These are phyloP conservation scores for Xylaria acuta DNA, from an alignment of 495 filamentous ascomycete genomes.

Conservation along the genomic window DNA sequence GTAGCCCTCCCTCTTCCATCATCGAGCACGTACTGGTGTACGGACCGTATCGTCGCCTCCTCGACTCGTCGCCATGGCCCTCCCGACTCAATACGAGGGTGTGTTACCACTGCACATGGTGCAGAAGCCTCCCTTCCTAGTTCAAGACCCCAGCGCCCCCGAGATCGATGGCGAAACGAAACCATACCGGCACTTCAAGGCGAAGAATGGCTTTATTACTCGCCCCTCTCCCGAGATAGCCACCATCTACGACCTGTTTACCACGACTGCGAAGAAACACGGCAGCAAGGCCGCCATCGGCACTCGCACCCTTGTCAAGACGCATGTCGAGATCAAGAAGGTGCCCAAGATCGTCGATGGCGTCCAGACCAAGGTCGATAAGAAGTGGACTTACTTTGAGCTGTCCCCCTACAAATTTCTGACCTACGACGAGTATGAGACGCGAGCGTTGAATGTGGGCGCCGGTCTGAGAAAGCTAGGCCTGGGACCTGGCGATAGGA, in stretches of 20 bases:
- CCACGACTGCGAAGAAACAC: slow-evolving; percentile 57
- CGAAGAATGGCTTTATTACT: slow-evolving; percentile 57
- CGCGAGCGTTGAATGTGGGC: slow-evolving; percentile 57
- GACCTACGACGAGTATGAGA: slow-evolving; percentile 68
- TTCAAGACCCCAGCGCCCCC: slow-evolving; percentile 57
- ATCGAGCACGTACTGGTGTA: neutral
- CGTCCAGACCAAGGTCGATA: slow-evolving; percentile 64
- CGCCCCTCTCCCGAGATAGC: slow-evolving; percentile 58
- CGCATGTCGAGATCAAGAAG: slow-evolving; percentile 68
- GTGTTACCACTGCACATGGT: slow-evolving; percentile 51
- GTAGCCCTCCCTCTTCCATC: neutral
- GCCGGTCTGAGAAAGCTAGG: slow-evolving; percentile 65
- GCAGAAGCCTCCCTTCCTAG: slow-evolving; percentile 59
- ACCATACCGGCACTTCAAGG: slow-evolving; percentile 62
- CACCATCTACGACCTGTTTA: slow-evolving; percentile 67
- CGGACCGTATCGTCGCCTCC: neutral
- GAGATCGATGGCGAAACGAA: slow-evolving; percentile 67
- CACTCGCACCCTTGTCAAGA: slow-evolving; percentile 61
- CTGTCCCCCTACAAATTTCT: slow-evolving; percentile 64
- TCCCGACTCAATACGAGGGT: slow-evolving; percentile 41
- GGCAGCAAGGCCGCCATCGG: slow-evolving; percentile 65
- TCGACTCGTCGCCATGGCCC: slow-evolving; percentile 33
- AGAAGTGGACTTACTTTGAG: slow-evolving; percentile 73
- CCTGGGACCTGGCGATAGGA: slow-evolving; percentile 51
- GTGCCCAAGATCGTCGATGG: slow-evolving; percentile 72